phyloP scores from a whole-genome alignment of 148 eudicot genomes.

The Rhododendron ferrugineum region DNA sequence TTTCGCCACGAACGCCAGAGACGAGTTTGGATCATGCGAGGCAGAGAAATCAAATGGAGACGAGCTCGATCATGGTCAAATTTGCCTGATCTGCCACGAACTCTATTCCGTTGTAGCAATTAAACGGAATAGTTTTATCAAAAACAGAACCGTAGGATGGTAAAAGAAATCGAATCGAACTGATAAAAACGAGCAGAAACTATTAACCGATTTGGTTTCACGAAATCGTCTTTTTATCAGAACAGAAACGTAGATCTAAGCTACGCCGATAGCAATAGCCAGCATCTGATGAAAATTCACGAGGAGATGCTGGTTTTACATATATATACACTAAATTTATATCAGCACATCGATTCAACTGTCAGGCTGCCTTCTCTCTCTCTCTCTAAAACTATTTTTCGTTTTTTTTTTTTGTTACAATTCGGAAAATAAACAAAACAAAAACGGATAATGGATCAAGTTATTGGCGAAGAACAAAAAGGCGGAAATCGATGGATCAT shows the following conservation, averaged over 20 bases:
- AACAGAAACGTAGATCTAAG: neutral
- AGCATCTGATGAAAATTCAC: neutral
- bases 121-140: no score
- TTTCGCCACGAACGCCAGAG: no score
- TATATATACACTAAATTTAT: neutral
- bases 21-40: no score
- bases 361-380: constrained; percentile 7
- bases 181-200: neutral
- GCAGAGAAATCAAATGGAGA: no score
- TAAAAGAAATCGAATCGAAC: neutral
- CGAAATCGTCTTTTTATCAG: neutral
- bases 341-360: constrained; percentile 1
- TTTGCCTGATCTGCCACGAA: no score
- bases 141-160: no score
- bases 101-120: no score
- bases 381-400: neutral
- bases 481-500: neutral
- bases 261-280: neutral
- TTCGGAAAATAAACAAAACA: neutral
- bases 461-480: neutral
- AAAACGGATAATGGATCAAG: constrained; percentile 1
- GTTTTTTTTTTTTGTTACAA: neutral
- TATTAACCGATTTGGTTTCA: neutral
- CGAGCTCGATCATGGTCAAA: no score
- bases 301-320: constrained; percentile 2